A percentile compares a stretch with the other conserved stretches of the same genome.
These are phyloP conservation scores for Alternaria arbusti DNA, from an alignment of 2,329 filamentous ascomycete genomes.

Conservation along the genomic window DNA sequence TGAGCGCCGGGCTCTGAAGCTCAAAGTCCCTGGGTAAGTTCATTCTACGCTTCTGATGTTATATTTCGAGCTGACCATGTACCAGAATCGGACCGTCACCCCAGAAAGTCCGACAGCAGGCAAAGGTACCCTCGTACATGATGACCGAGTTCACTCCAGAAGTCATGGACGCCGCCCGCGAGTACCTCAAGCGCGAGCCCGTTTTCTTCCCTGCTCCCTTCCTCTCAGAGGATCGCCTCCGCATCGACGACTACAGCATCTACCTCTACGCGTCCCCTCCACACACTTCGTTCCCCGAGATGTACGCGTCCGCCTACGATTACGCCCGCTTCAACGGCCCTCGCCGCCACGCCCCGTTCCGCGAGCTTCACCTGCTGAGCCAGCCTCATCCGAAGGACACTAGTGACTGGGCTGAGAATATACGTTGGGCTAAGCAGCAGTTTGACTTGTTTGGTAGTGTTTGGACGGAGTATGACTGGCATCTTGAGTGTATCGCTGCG, in stretches of 20 bases:
- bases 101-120: neutral
- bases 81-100: neutral
- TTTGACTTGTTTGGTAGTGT: conserved; percentile 21
- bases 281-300: neutral
- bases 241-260: conserved; percentile 23
- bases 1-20: neutral
- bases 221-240: conserved; percentile 23
- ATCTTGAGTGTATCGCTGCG: conserved; percentile 30
- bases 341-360: conserved; percentile 27
- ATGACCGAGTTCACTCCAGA: neutral
- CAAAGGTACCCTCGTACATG: neutral
- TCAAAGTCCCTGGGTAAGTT: neutral
- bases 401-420: conserved; percentile 42
- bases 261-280: conserved; percentile 23
- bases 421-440: conserved; percentile 43
- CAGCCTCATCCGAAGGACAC: conserved; percentile 20
- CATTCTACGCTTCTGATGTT: neutral
- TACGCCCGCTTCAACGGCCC: conserved; percentile 26
- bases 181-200: conserved; percentile 11
- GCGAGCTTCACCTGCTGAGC: conserved; percentile 34
- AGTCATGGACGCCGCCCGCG: conserved; percentile 10
- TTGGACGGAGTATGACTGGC: conserved; percentile 38
- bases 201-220: conserved; percentile 21
- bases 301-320: conserved; percentile 23
- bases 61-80: neutral